Conservation (phyloP, 2,329 filamentous ascomycete species). For the Pseudogymnoascus sp. region DNA sequence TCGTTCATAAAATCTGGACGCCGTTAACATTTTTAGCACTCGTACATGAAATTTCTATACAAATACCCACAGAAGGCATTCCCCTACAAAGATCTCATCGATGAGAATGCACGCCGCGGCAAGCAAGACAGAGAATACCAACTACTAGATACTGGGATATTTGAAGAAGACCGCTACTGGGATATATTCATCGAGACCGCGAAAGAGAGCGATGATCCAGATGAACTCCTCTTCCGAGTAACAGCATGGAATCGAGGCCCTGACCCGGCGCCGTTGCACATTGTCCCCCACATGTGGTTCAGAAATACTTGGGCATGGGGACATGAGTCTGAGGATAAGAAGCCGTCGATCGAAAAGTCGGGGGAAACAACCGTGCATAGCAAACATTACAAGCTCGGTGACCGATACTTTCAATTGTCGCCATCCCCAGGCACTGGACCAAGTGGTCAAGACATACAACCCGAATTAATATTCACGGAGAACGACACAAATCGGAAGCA, state of each 20-base stretch:
- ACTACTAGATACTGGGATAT: conserved; percentile 78
- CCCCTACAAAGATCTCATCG: conserved; percentile 79
- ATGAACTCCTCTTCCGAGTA: conserved; percentile 86
- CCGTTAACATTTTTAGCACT: conserved; percentile 51
- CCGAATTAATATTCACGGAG: conserved; percentile 82
- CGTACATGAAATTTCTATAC: conserved; percentile 98
- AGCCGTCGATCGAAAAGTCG: conserved; percentile 65
- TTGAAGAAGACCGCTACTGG: conserved; percentile 88
- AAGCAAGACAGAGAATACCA: conserved; percentile 83
- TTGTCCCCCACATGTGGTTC: conserved; percentile 93
- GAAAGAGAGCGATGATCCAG: conserved; percentile 84
- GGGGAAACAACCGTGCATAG: conserved; percentile 63
- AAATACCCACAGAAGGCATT: conserved; percentile 91
- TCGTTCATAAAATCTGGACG: conserved; percentile 11
- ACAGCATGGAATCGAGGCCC: conserved; percentile 94
- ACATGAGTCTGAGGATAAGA: conserved; percentile 62
- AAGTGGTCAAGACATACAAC: conserved; percentile 74
- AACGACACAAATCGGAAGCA: conserved; percentile 83
- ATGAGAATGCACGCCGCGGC: conserved; percentile 70
- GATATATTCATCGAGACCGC: conserved; percentile 95
- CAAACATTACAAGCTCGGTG: conserved; percentile 71
- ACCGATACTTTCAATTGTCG: conserved; percentile 75
- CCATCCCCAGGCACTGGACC: conserved; percentile 79
- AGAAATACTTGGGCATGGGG: conserved; percentile 97
- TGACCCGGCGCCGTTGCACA: conserved; percentile 83